phyloP scores from a whole-genome alignment of 2,329 filamentous ascomycete genomes.

The Venturia nashicola region DNA sequence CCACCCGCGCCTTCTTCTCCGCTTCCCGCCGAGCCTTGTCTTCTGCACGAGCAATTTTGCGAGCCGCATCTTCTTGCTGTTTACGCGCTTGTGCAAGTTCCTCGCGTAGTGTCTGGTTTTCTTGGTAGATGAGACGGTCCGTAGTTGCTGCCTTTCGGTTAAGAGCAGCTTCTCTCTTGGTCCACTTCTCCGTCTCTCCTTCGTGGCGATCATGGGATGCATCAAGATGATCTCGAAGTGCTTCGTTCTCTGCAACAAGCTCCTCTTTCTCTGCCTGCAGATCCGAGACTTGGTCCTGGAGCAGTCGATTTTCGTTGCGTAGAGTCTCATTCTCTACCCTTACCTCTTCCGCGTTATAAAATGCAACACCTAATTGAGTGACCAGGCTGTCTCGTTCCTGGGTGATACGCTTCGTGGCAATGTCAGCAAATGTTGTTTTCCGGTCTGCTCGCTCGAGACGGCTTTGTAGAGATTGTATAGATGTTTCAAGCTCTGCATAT shows the following conservation, averaged over 20 bases:
- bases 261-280: slow-evolving; percentile 9
- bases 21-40: slow-evolving; percentile 19
- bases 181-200: slow-evolving; percentile 9
- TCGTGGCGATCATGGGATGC: slow-evolving; percentile 8
- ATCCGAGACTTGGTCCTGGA: slow-evolving; percentile 18
- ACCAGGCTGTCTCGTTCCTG: slow-evolving; percentile 55
- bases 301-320: slow-evolving; percentile 16
- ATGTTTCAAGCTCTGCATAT: slow-evolving; percentile 41
- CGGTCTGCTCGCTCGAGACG: slow-evolving; percentile 51
- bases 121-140: slow-evolving; percentile 8
- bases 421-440: slow-evolving; percentile 49
- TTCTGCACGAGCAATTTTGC: slow-evolving; percentile 22
- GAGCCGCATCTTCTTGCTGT: slow-evolving; percentile 24
- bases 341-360: slow-evolving; percentile 41
- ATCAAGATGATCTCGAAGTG: slow-evolving; percentile 5
- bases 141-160: slow-evolving; percentile 5
- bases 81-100: slow-evolving; percentile 19
- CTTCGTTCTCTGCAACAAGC: slow-evolving; percentile 11
- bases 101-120: slow-evolving; percentile 11
- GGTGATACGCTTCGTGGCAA: slow-evolving; percentile 48
- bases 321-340: slow-evolving; percentile 32
- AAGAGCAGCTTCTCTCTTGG: slow-evolving; percentile 5
- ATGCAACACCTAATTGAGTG: slow-evolving; percentile 49
- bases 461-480: slow-evolving; percentile 47
- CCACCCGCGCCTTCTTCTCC: slow-evolving; percentile 23